A percentile compares a stretch with the other conserved stretches of the same genome.
phyloP scores from a whole-genome alignment of 495 filamentous ascomycete species.

The Margaritispora aquatica region DNA sequence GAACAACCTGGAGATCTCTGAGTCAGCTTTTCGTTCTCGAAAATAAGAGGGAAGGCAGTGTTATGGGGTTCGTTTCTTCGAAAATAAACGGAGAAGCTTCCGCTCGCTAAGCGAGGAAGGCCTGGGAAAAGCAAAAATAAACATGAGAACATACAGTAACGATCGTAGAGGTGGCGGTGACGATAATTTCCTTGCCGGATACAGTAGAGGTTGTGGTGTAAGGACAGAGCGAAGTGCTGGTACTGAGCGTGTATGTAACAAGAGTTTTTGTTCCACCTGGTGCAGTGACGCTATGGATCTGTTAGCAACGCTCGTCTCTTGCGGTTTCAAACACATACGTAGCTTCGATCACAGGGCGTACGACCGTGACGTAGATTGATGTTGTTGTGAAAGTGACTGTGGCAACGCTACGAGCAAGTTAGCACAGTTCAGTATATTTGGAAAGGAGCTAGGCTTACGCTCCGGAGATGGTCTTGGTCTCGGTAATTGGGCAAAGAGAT shows the following conservation, averaged over 20 bases:
- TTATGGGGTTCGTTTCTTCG: no score
- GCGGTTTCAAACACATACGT: not conserved
- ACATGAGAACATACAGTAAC: no score
- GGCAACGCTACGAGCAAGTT: not conserved
- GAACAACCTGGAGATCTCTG: no score
- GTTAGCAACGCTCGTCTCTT: not conserved
- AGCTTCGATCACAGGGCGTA: not conserved
- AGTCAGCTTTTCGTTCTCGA: no score
- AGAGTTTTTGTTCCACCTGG: constrained; percentile 1
- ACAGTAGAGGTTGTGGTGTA: constrained; percentile 3
- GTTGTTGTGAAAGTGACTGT: not conserved
- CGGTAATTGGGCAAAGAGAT: constrained; percentile 17
- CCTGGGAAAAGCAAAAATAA: no score
- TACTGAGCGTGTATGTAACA: constrained; percentile 7
- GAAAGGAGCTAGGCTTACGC: not conserved
- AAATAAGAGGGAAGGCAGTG: no score
- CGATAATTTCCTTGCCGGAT: constrained; percentile 2
- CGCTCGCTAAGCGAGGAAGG: no score
- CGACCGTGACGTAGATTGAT: not conserved
- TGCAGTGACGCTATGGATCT: constrained; percentile 1
- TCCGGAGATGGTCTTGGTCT: constrained; percentile 10
- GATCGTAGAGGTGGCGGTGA: not conserved
- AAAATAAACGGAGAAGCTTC: no score
- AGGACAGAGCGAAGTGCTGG: constrained; percentile 13
- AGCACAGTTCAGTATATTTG: not conserved